Evolutionary conservation across 1,284 basidiomycete species (phyloP), one percentile per base, ranked within the genome.

Genomic region (Heterobasidion irregulare): DNA sequence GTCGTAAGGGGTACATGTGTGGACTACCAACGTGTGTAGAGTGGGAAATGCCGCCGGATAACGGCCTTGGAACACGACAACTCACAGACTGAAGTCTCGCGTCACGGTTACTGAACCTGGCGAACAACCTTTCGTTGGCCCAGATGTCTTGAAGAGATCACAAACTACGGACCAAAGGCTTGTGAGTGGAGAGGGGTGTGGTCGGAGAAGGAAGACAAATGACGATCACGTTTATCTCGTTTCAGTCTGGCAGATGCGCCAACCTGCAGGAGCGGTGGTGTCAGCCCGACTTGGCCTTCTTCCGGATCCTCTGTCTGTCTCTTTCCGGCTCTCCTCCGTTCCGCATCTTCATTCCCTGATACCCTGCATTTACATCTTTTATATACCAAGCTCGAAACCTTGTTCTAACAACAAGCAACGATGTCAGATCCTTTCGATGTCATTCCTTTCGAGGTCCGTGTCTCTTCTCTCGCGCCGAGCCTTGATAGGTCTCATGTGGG

Each of bases 361-460:
- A 41, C 38, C 38, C 38, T 12, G 38, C 12, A 10, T 41, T 41
- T n/a, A 5, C 12, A 8, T 10, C 38, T 41, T 41, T n/a, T 41
- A n/a, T 41, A 8, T 41, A n/a, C 10, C 10, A 12, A 41, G 12
- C 6, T 10, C 38, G 26, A 26, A 6, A 26, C 1, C 26, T 26
- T 26, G 26, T 26, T 26, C 26, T 10, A 41, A 41, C 10, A n/a
- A 41, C 38, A 41, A 8, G 38, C 12, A 41, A 8, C 38, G 46
- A 61, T 61, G 60, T 78, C 78, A 47, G 82, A 85, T 67, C 83
- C 89, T 55, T 92, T 91, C 67, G 90, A 92, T 75, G 81, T 90
- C 61, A 89, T 92, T 64, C 89, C 89, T 35, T 88, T 76, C 71
- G 82, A 84, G 69, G 89, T 89, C 54, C 62, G 80, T 71, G 51